Evolutionary conservation across 2,329 filamentous ascomycete genomes (phyloP), one percentile per base, ranked within the genome.

Genomic region (Arthrinium phaeospermum): DNA sequence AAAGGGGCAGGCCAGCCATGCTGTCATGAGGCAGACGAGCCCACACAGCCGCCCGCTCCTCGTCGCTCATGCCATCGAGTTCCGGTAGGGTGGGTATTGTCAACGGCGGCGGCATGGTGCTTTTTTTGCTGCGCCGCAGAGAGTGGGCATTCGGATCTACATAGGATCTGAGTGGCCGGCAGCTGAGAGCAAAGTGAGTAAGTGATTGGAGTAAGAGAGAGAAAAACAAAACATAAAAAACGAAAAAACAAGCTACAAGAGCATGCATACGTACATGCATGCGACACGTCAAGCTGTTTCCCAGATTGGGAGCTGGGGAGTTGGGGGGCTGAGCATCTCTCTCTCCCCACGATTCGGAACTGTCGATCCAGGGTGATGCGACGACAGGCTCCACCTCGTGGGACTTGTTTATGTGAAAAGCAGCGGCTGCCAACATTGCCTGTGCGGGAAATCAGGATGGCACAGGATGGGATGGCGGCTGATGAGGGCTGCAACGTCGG

Each of bases 1-100:
- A n/a, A 10, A 70, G 57, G 30, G 37, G 12, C 10, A 44, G n/a
- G 0, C 7, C 27, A 7, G 30, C 49, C 46, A 24, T 70, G 30
- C n/a, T 51, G 46, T 57, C 68, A 34, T 70, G 68, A 4, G 34
- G 45, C 45, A 69, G 45, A 14, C 45, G 34, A 16, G 45, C 67
- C 67, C 67, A 68, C 12, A 10, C 1, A 12, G 24, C 67, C 7
- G 41, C 14, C 45, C 47, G 37, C 22, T 24, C 45, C 67, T 69
- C 67, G 27, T 45, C 27, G 14, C 44, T 47, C 44, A 68, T 47
- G 44, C 16, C 34, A 41, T 24, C 34, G 34, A 22, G 3, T 6
- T 8, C 14, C 57, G 57, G 22, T 5, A 41, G 5, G 57, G 19
- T 24, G 30, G 57, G 34, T 64, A 24, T 41, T 14, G 57, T 64